These are phyloP conservation scores for Zarea fungicola DNA, from an alignment of 2,329 filamentous ascomycete genomes.

Conservation along the genomic window DNA sequence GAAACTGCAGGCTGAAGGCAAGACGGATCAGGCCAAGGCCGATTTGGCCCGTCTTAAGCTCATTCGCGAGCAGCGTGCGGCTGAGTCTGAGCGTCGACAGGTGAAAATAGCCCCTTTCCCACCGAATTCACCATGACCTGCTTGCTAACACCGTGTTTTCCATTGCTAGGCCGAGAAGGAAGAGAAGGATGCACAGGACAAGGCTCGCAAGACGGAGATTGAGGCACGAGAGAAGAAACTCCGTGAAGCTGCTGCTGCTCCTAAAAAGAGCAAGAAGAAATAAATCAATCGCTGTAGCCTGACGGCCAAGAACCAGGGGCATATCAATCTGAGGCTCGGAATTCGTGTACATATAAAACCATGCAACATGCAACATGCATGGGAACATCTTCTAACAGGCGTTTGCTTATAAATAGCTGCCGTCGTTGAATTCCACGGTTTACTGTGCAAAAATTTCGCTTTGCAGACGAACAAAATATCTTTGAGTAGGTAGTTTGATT, in stretches of 20 bases:
- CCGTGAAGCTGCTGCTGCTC: conserved; percentile 47
- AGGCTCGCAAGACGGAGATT: conserved; percentile 43
- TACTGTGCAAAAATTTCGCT: no score
- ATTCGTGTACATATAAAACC: conserved; percentile 9
- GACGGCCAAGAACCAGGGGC: no score
- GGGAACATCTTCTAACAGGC: no score
- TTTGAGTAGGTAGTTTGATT: no score
- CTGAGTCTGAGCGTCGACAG: conserved; percentile 76
- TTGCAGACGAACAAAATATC: no score
- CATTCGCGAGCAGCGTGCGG: conserved; percentile 80
- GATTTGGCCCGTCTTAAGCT: conserved; percentile 78
- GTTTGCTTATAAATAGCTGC: no score
- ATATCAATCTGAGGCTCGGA: no score
- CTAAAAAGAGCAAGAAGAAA: conserved; percentile 47
- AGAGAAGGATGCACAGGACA: conserved; percentile 48
- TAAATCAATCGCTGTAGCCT: conserved; percentile 18
- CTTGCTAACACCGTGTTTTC: conserved; percentile 20
- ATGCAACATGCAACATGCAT: neutral
- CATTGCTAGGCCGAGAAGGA: conserved; percentile 50
- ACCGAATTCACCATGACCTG: no score
- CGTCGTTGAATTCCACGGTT: neutral
- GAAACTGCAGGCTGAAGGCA: conserved; percentile 88
- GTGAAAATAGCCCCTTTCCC: conserved; percentile 38
- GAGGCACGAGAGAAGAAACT: conserved; percentile 52
- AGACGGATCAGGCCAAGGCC: conserved; percentile 91